Conservation (phyloP, 2,329 filamentous ascomycete species). For the Peltaster fructicola region DNA sequence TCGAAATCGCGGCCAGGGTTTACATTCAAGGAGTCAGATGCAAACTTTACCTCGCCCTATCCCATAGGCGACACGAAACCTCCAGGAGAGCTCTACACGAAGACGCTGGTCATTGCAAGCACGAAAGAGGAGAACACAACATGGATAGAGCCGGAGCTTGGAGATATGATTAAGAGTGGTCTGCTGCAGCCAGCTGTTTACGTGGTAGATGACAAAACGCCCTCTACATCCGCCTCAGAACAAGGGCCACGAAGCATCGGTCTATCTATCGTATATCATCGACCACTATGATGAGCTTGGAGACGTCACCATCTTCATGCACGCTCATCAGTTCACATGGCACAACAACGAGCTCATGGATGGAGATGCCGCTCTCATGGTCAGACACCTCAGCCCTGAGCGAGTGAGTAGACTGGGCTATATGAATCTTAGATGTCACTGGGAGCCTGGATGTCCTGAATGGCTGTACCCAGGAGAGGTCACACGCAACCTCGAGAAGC, state of each 20-base stretch:
- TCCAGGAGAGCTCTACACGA: slow-evolving; percentile 33
- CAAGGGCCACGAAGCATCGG: slow-evolving; percentile 45
- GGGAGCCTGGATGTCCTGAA: slow-evolving; percentile 37
- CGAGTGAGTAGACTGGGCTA: slow-evolving; percentile 33
- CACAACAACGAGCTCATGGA: slow-evolving; percentile 37
- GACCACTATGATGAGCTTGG: slow-evolving; percentile 43
- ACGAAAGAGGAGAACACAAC: slow-evolving; percentile 32
- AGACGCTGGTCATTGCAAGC: slow-evolving; percentile 36
- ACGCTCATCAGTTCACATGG: slow-evolving; percentile 40
- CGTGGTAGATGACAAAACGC: slow-evolving; percentile 32
- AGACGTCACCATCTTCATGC: slow-evolving; percentile 43
- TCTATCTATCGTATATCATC: slow-evolving; percentile 44
- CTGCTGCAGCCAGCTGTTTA: slow-evolving; percentile 30
- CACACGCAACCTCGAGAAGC: slow-evolving; percentile 19
- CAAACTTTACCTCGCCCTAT: slow-evolving; percentile 12
- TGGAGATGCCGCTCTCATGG: slow-evolving; percentile 26
- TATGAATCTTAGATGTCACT: slow-evolving; percentile 38
- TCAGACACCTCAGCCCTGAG: slow-evolving; percentile 26
- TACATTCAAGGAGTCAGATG: slow-evolving; percentile 12
- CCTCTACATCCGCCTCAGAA: slow-evolving; percentile 34
- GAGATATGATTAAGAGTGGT: slow-evolving; percentile 18
- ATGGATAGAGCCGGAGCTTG: slow-evolving; percentile 38
- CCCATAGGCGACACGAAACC: slow-evolving; percentile 23
- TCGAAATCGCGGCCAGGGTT: slow-evolving; percentile 3
- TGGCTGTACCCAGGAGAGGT: slow-evolving; percentile 34